Evolutionary conservation across 225 moss, liverwort and hornwort genomes (phyloP).

Genomic region (Thuidium tamariscinum): DNA sequence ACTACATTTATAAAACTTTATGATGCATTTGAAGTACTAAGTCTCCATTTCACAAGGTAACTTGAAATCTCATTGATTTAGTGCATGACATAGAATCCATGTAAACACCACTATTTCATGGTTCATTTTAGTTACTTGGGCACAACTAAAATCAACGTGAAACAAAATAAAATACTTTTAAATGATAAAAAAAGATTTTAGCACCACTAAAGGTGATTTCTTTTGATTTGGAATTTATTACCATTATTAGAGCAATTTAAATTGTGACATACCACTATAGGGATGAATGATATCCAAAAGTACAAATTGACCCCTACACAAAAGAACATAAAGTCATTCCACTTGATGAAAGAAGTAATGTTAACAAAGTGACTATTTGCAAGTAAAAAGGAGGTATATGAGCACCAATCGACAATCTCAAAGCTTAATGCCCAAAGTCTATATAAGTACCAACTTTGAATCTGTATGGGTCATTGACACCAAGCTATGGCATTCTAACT

Average conservation of each 20-base stretch:
- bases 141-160: too few relatives aligned
- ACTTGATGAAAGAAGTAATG: background rate
- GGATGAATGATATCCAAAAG: constrained; percentile 7
- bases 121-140: background rate
- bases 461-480: background rate
- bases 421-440: background rate
- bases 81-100: background rate
- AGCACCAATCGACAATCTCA: too few relatives aligned
- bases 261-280: background rate
- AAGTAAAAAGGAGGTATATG: background rate
- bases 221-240: fast-evolving
- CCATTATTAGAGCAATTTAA: background rate
- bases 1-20: background rate
- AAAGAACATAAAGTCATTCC: background rate
- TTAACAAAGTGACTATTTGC: background rate
- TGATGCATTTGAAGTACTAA: background rate
- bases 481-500: background rate
- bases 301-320: background rate
- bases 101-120: background rate
- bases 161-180: background rate
- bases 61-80: too few relatives aligned
- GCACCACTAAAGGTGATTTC: background rate
- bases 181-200: too few relatives aligned
- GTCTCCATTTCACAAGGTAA: background rate
- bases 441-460: background rate